Conservation (phyloP, 148 eudicot species). For the Chenopodium album region DNA sequence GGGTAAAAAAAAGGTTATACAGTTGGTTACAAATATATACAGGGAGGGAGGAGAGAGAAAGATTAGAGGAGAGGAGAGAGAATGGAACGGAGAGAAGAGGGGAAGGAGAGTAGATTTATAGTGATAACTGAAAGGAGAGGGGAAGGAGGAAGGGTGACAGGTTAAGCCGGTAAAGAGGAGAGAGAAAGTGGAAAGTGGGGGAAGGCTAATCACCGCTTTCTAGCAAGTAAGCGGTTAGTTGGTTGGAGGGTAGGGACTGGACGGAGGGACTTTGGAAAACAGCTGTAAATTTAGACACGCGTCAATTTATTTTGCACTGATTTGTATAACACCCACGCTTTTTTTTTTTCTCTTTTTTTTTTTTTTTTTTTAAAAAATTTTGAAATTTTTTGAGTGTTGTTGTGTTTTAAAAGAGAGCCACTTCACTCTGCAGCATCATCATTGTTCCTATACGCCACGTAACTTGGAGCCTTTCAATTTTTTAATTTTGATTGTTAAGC, state of each 20-base stretch:
- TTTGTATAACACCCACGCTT: conserved; percentile 19
- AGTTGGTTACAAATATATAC: conserved; percentile 1
- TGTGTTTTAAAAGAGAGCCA: not conserved
- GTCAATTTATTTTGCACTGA: conserved; percentile 40
- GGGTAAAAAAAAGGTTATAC: no score
- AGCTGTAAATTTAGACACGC: conserved; percentile 69
- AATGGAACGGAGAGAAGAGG: conserved; percentile 1
- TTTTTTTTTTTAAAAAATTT: not conserved
- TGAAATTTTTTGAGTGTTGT: not conserved
- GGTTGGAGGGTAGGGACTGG: conserved; percentile 15
- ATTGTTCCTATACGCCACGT: conserved; percentile 31
- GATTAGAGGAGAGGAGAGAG: not conserved
- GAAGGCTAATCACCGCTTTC: conserved; percentile 44
- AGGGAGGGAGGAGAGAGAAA: not conserved
- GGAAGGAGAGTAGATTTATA: conserved; percentile 19
- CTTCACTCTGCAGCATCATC: conserved; percentile 12
- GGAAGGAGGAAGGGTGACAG: conserved; percentile 3
- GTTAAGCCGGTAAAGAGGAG: conserved; percentile 18
- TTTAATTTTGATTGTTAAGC: not conserved
- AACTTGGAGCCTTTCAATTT: conserved; percentile 11
- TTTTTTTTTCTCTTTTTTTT: not conserved
- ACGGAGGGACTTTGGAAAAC: conserved; percentile 52
- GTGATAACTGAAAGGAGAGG: not conserved
- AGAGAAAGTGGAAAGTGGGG: not conserved
- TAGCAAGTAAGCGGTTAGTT: conserved; percentile 48